Evolutionary conservation across 169 alveolate species (phyloP).

Genomic region (Babesia ovis): DNA sequence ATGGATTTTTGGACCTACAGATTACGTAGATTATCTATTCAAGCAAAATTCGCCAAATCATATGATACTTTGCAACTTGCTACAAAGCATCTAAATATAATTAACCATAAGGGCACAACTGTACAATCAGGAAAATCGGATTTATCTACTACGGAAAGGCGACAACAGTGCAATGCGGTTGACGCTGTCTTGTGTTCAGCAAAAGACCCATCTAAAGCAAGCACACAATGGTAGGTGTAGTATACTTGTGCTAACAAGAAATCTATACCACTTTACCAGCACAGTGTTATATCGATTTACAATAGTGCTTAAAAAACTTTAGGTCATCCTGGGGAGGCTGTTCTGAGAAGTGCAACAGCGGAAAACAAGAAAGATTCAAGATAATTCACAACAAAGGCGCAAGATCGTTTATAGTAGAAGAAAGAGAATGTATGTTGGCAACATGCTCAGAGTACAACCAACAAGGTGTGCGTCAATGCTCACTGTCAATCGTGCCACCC

Average conservation of each 20-base stretch:
- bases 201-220: conserved; percentile 17
- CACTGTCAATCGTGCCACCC: conserved; percentile 4
- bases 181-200: conserved; percentile 45
- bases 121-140: neutral
- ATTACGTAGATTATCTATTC: conserved; percentile 5
- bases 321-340: conserved; percentile 69
- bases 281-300: no score
- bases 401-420: conserved; percentile 7
- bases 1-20: conserved; percentile 17
- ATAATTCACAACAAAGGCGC: conserved; percentile 23
- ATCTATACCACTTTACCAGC: no score
- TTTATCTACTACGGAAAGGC: neutral
- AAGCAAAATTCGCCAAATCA: neutral
- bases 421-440: conserved; percentile 23
- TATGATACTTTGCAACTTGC: conserved; percentile 21
- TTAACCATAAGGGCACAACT: conserved; percentile 19
- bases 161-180: conserved; percentile 24
- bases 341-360: conserved; percentile 46
- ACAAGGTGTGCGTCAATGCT: neutral
- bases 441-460: conserved; percentile 38
- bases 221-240: conserved; percentile 23
- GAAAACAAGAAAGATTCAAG: conserved; percentile 57
- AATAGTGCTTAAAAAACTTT: neutral
- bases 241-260: neutral
- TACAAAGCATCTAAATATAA: conserved; percentile 6